Evolutionary conservation across 306 rosid species (phyloP), one percentile per base, ranked within the genome.

Genomic region (Fagus crenata): DNA sequence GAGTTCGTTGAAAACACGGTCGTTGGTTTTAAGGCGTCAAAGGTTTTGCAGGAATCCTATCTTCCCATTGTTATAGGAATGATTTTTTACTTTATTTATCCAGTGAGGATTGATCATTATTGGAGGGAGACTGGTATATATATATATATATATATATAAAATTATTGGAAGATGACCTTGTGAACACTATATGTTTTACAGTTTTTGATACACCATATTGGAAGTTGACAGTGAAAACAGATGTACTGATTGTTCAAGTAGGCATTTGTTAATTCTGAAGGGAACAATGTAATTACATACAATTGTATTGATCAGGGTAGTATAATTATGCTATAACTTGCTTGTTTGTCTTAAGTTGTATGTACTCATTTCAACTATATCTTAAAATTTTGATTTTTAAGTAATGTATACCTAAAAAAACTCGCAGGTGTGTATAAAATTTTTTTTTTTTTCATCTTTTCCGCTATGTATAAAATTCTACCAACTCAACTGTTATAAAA

Each of bases 161-260:
- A 64, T 64, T 13, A 40, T 17, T 67, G 49, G 31, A 39, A n/a
- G 71, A 67, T 37, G 49, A 37, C 71, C 13, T 67, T 67, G 51
- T 67, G 51, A 67, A 67, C 71, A 39, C 14, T 2, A 15, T 65
- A 37, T 7, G 13, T 17, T 37, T 37, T 15, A 2, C 31, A 15
- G 43, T 4, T 65, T 7, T 17, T 1, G 49, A 7, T 37, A n/a
- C 22, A 37, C 70, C 46, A 36, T 14, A 1, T 22, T 36, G 7
- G 49, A 39, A 39, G 13, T 32, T 39, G 49, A 65, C 2, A 58
- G 41, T 65, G 70, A 15, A 65, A 36, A 36, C 49, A 37, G 18
- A n/a, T 65, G 31, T 37, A 37, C 18, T 63, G 69, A 63, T 63
- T 64, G 69, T 35, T 36, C 5, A 64, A 17, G 5, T 6, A 6